Percentiles rank a stretch among this genome's conserved stretches.
phyloP scores from a whole-genome alignment of 2,329 filamentous ascomycete species.

The Beauveria varroae region DNA sequence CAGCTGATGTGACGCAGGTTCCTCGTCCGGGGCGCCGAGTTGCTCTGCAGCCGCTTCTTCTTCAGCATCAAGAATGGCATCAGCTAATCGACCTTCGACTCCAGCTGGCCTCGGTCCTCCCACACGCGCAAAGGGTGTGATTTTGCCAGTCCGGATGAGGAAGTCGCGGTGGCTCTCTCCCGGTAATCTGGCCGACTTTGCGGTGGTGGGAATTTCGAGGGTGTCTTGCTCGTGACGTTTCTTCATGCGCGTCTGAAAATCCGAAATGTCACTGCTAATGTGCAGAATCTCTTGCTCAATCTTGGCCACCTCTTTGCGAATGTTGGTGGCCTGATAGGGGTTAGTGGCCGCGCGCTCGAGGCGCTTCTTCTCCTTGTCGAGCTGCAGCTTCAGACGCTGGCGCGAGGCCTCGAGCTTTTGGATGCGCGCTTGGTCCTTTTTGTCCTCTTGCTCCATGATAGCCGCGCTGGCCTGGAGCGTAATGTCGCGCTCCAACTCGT shows the following conservation, averaged over 20 bases:
- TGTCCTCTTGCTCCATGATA: slow-evolving; percentile 55
- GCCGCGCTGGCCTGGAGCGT: slow-evolving; percentile 52
- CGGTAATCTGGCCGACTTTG: slow-evolving; percentile 54
- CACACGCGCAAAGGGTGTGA: slow-evolving; percentile 87
- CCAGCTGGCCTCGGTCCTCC: slow-evolving; percentile 54
- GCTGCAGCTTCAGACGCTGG: slow-evolving; percentile 56
- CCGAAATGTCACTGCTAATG: slow-evolving; percentile 64
- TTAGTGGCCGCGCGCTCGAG: slow-evolving; percentile 37
- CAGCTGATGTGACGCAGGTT: slow-evolving; percentile 61
- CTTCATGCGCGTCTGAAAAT: slow-evolving; percentile 76
- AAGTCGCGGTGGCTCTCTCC: slow-evolving; percentile 83
- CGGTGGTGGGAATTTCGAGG: slow-evolving; percentile 32
- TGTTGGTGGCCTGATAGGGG: slow-evolving; percentile 45
- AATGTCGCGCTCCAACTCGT: slow-evolving; percentile 86
- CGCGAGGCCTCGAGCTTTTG: slow-evolving; percentile 47
- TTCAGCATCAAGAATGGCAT: slow-evolving; percentile 75
- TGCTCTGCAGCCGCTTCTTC: slow-evolving; percentile 49
- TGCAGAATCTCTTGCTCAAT: slow-evolving; percentile 57
- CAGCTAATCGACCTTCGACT: slow-evolving; percentile 62
- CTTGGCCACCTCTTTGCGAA: slow-evolving; percentile 58
- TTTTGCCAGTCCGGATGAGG: slow-evolving; percentile 91
- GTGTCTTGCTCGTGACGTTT: slow-evolving; percentile 56
- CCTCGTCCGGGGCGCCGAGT: slow-evolving; percentile 34
- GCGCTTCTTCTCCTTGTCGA: slow-evolving; percentile 45
- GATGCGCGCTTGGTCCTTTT: slow-evolving; percentile 55